These are phyloP conservation scores for Penicillium sp. DNA, from an alignment of 2,329 filamentous ascomycete genomes.

Conservation along the genomic window DNA sequence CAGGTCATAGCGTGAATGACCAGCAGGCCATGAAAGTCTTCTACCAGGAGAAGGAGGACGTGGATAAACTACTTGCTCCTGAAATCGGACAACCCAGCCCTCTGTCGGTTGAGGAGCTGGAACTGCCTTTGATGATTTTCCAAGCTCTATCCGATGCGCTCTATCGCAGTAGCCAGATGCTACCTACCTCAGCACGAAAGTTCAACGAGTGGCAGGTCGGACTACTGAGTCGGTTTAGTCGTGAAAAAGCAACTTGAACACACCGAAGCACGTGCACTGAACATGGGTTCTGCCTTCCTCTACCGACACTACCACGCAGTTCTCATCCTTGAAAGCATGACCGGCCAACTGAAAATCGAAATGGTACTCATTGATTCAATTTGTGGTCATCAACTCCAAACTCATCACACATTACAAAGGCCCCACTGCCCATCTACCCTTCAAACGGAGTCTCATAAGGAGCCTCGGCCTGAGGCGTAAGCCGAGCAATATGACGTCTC, in stretches of 20 bases:
- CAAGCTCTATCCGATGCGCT: conserved; percentile 37
- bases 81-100: conserved; percentile 37
- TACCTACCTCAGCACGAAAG: conserved; percentile 48
- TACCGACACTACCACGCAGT: neutral
- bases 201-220: conserved; percentile 56
- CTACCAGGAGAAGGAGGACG: conserved; percentile 41
- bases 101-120: conserved; percentile 49
- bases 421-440: conserved; percentile 8
- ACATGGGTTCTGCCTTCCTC: neutral
- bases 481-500: conserved; percentile 71
- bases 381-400: neutral
- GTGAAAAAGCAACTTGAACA: conserved; percentile 2
- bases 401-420: neutral
- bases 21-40: conserved; percentile 56
- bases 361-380: neutral
- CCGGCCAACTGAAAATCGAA: neutral
- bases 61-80: conserved; percentile 34
- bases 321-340: neutral
- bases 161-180: conserved; percentile 38
- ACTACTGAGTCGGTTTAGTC: conserved; percentile 46
- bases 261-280: too few species aligned
- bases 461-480: conserved; percentile 76
- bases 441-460: conserved; percentile 66
- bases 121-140: conserved; percentile 38
- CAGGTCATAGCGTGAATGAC: conserved; percentile 28